These are phyloP conservation scores for Myriosclerotinia curreyana DNA, from an alignment of 2,329 filamentous ascomycete genomes.

Conservation along the genomic window DNA sequence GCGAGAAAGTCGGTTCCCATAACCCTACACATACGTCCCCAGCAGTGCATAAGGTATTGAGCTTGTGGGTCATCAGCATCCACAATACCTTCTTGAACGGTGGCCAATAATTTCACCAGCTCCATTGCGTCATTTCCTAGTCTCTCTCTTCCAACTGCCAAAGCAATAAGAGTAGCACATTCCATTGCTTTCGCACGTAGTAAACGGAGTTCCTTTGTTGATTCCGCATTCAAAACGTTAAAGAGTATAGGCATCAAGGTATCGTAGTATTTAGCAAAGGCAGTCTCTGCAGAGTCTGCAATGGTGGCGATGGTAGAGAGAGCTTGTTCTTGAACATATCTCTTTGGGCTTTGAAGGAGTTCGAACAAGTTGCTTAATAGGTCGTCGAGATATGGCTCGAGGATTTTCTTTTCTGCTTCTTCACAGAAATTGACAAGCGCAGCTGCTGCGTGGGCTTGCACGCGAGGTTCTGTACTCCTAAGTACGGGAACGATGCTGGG, in stretches of 20 bases:
- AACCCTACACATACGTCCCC: constrained; percentile 97
- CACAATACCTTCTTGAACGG: constrained; percentile 80
- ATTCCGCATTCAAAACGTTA: constrained; percentile 82
- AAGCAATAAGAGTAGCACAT: constrained; percentile 90
- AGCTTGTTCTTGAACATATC: constrained; percentile 96
- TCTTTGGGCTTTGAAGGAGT: constrained; percentile 85
- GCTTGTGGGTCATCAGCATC: constrained; percentile 94
- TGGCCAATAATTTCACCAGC: constrained; percentile 81
- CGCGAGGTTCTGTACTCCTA: constrained; percentile 82
- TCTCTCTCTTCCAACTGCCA: constrained; percentile 90
- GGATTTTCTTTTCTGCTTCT: constrained; percentile 85
- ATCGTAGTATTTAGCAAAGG: constrained; percentile 93
- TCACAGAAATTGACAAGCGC: constrained; percentile 99
- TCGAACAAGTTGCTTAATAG: constrained; percentile 82
- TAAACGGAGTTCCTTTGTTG: constrained; percentile 87
- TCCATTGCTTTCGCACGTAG: constrained; percentile 98
- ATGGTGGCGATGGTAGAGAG: constrained; percentile 97
- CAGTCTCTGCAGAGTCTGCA: constrained; percentile 94
- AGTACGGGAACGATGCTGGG: constrained; percentile 91
- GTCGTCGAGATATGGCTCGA: constrained; percentile 91
- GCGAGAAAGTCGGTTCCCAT: constrained; percentile 87
- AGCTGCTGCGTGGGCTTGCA: constrained; percentile 96
- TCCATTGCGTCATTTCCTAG: constrained; percentile 85
- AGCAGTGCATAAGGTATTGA: constrained; percentile 97
- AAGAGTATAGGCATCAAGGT: constrained; percentile 94